These are phyloP conservation scores for Podospora bellae-mahoneyi DNA, from an alignment of 495 filamentous ascomycete species.

Conservation along the genomic window DNA sequence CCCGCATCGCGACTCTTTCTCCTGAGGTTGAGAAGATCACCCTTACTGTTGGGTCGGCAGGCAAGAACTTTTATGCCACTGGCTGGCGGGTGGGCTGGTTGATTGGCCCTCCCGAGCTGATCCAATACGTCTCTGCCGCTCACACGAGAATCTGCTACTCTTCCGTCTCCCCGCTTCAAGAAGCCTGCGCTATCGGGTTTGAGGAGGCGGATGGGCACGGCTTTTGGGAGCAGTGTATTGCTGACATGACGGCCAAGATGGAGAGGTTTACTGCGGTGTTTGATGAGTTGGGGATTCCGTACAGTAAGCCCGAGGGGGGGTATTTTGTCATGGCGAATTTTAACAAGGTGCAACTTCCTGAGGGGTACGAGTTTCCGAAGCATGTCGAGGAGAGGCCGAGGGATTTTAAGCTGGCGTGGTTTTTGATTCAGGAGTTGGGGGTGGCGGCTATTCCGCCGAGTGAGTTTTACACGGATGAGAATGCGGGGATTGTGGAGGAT, in stretches of 20 bases:
- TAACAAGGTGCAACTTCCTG: constrained; percentile 74
- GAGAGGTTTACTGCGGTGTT: constrained; percentile 80
- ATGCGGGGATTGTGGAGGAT: constrained; percentile 82
- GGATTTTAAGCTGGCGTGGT: constrained; percentile 94
- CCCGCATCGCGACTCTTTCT: constrained; percentile 81
- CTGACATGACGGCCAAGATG: constrained; percentile 90
- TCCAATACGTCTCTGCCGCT: constrained; percentile 87
- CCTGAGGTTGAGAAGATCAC: constrained; percentile 83
- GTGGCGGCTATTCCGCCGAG: constrained; percentile 95
- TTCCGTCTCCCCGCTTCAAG: constrained; percentile 87
- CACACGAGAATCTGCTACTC: constrained; percentile 97
- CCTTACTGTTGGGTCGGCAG: constrained; percentile 88
- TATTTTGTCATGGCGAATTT: constrained; percentile 97
- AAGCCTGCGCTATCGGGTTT: constrained; percentile 93
- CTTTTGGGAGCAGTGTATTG: constrained; percentile 84
- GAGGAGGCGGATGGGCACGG: constrained; percentile 78
- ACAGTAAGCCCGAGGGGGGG: constrained; percentile 89
- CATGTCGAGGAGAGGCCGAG: constrained; percentile 81
- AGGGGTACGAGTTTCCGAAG: constrained; percentile 78
- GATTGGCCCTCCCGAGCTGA: constrained; percentile 81
- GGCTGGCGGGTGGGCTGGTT: constrained; percentile 96
- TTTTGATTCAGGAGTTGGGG: constrained; percentile 91
- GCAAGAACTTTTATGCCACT: constrained; percentile 97
- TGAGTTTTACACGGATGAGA: constrained; percentile 87
- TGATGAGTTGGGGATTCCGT: constrained; percentile 84